phyloP scores from a whole-genome alignment of 495 filamentous ascomycete genomes.

The Astrocystis sublimbata region DNA sequence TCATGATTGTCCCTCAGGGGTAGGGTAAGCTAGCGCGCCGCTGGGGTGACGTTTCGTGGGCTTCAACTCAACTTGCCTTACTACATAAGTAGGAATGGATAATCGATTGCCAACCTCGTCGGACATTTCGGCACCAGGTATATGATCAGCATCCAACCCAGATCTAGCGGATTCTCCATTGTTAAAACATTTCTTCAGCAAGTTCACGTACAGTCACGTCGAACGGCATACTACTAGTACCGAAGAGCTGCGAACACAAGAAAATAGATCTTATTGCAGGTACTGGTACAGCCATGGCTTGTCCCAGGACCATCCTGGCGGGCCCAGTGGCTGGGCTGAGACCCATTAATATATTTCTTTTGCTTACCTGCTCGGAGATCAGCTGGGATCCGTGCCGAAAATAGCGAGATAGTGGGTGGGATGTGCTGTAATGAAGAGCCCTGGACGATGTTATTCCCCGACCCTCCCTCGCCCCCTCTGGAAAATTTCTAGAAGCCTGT shows the following conservation, averaged over 20 bases:
- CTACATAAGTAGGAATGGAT: too few relatives aligned
- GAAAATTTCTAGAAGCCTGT: conserved; percentile 23
- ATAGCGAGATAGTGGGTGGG: conserved; percentile 18
- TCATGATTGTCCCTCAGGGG: neutral
- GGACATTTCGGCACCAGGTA: neutral
- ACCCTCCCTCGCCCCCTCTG: conserved; percentile 2
- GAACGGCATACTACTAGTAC: neutral
- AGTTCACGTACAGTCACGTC: too few relatives aligned
- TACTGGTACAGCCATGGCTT: conserved; percentile 1
- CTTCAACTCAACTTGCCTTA: neutral
- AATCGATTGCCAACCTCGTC: neutral
- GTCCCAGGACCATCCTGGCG: conserved; percentile 19
- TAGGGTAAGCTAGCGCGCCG: neutral
- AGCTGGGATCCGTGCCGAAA: conserved; percentile 23
- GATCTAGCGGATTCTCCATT: too few relatives aligned
- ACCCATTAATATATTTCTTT: conserved; percentile 10
- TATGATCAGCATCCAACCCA: conserved; percentile 4
- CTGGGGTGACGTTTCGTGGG: neutral
- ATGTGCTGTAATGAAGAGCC: neutral
- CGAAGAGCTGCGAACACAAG: conserved; percentile 9
- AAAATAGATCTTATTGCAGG: conserved; percentile 2
- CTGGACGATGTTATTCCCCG: conserved; percentile 13
- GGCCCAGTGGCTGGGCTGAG: conserved; percentile 21
- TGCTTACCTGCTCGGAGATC: conserved; percentile 14
- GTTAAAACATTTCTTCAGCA: too few relatives aligned